Base-by-base conservation (phyloP, 2,329 filamentous ascomycete genomes). In the Penicillium sp. region DNA sequence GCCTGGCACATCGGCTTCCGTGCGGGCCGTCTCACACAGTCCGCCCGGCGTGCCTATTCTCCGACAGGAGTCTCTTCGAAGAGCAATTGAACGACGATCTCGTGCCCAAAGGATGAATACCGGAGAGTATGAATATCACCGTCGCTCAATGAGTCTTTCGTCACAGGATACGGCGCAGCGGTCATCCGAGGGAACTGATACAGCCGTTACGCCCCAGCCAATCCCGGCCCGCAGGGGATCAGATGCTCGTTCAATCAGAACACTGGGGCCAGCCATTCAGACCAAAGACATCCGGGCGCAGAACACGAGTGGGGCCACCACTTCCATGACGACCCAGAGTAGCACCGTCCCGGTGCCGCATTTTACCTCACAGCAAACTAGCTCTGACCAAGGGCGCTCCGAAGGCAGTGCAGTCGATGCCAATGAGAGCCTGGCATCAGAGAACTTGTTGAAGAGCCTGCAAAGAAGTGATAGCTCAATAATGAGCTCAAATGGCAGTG, bases 371-470 rank as follows among this genome's bases (percentile, higher is more conserved):
- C 54, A 73, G 60, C 54, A 73, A 59, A 57, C 67, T 61, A 55
- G 61, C 23, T 48, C 57, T 7, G 68, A 47, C 47, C 58, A 61
- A 27, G 55, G 58, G 47, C 57, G 60, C 47, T 53, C 55, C 31
- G 64, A 64, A 32, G 52, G 49, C 42, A 47, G 56, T 42, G 50
- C 49, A 25, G 51, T 52, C 12, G 69, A 70, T 25, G 61, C 60
- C 20, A 66, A 60, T 49, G 71, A 72, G 42, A 74, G 70, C 51
- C 62, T 78, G 43, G 80, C 79, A n/a, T 81, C 78, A 7, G 73
- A 76, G 39, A 81, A 78, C 49, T 59, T 83, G 24, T 71, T 80
- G 53, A 74, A 77, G 46, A 80, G 74, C 27, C 62, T 83, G 42
- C 74, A 77, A 45, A 71, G 79, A 59, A 79, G 76, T 47, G 74